phyloP scores from a whole-genome alignment of 192 early-diverging fungal species.

The Nowakowskiella sp. region DNA sequence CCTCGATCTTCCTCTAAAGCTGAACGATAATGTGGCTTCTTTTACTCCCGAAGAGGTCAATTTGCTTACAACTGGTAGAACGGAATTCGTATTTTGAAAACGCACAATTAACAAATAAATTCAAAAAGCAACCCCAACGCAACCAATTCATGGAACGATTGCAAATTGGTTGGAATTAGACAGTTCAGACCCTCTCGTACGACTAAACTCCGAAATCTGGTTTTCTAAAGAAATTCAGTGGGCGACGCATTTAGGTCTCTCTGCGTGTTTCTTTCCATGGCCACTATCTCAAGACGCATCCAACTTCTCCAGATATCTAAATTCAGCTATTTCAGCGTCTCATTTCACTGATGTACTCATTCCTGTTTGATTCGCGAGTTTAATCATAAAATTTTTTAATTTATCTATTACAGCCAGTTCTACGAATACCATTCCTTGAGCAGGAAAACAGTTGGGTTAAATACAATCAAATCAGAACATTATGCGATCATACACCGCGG shows the following conservation, averaged over 20 bases:
- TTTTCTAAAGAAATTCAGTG: conserved; percentile 65
- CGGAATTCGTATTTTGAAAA: too few relatives aligned
- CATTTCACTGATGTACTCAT: conserved; percentile 35
- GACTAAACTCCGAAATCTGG: too few relatives aligned
- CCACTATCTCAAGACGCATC: conserved; percentile 19
- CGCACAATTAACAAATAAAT: too few relatives aligned
- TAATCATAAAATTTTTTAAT: background rate
- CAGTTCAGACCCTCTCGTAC: too few relatives aligned
- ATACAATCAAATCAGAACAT: conserved; percentile 72
- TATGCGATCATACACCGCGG: conserved; percentile 61
- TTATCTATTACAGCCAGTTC: conserved; percentile 18
- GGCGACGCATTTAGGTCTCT: conserved; percentile 61
- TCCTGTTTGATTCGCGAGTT: background rate
- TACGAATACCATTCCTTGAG: conserved; percentile 38
- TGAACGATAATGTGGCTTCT: too few relatives aligned
- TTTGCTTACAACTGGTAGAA: too few relatives aligned
- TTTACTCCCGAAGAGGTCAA: too few relatives aligned
- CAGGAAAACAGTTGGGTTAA: conserved; percentile 49
- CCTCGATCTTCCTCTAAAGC: too few relatives aligned
- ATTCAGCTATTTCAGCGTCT: conserved; percentile 18
- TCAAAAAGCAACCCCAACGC: too few relatives aligned
- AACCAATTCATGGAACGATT: too few relatives aligned
- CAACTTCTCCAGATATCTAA: conserved; percentile 53
- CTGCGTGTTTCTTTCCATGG: conserved; percentile 40
- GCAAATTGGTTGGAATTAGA: too few relatives aligned